Evolutionary conservation across 805 yeast species (phyloP).

Genomic region (Nakazawaea laoshanensis): DNA sequence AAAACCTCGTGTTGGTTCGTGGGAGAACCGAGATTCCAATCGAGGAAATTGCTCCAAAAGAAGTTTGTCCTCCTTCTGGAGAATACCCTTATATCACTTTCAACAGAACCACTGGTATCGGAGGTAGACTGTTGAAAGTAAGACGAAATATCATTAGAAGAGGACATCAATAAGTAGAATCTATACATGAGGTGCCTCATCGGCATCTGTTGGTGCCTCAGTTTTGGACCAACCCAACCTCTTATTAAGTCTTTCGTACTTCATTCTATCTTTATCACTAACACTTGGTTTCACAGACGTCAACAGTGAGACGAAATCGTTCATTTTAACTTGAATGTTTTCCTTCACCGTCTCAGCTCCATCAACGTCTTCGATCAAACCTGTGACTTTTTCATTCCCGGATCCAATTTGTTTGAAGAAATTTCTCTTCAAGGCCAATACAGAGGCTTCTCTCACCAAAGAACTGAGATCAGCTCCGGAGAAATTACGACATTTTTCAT

Average conservation of each 20-base stretch:
- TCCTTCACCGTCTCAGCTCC: conserved; percentile 21
- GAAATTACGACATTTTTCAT: conserved; percentile 77
- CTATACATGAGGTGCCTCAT: background rate
- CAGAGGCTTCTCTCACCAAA: conserved; percentile 90
- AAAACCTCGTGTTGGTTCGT: conserved; percentile 39
- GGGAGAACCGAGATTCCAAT: conserved; percentile 64
- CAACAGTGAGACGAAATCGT: conserved; percentile 69
- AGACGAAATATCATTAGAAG: conserved; percentile 38
- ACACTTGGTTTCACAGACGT: conserved; percentile 82
- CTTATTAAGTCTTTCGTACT: conserved; percentile 67
- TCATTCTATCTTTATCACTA: conserved; percentile 70
- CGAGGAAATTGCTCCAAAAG: conserved; percentile 25
- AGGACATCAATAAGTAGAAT: conserved; percentile 9
- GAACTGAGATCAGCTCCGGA: conserved; percentile 96
- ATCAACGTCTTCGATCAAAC: conserved; percentile 30
- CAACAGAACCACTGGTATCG: conserved; percentile 25
- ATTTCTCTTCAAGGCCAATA: conserved; percentile 69
- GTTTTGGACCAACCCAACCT: conserved; percentile 63
- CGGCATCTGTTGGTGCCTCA: conserved; percentile 9
- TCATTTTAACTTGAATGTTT: conserved; percentile 44
- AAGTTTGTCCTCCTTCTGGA: conserved; percentile 11
- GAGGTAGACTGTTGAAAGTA: conserved; percentile 41
- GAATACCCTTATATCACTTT: conserved; percentile 31
- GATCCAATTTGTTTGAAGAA: conserved; percentile 45
- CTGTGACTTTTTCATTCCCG: conserved; percentile 38